Conservation (phyloP, 2,329 filamentous ascomycete genomes). For the Colletotrichum gloeosporioides region DNA sequence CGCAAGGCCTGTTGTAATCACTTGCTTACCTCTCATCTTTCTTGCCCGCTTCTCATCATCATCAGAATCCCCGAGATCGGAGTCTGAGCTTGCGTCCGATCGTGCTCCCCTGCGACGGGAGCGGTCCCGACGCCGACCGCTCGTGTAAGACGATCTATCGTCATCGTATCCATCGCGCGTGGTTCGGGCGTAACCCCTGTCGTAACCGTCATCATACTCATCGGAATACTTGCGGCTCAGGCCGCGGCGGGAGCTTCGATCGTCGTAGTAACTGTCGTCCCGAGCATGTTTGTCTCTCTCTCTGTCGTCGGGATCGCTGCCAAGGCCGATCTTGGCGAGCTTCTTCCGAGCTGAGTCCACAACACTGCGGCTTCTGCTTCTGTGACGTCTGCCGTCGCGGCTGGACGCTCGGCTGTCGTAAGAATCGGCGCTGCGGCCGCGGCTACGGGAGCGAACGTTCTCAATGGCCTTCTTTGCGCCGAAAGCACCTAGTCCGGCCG, state of each 20-base stretch:
- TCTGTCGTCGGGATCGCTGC: conserved; percentile 50
- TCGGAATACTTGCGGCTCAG: conserved; percentile 44
- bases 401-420: conserved; percentile 41
- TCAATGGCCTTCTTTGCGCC: conserved; percentile 66
- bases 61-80: conserved; percentile 63
- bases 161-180: conserved; percentile 48
- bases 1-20: conserved; percentile 61
- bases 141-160: conserved; percentile 46
- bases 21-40: conserved; percentile 68
- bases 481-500: conserved; percentile 65
- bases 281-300: conserved; percentile 38
- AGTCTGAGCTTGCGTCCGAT: conserved; percentile 56
- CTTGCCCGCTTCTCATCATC: conserved; percentile 59
- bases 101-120: conserved; percentile 40
- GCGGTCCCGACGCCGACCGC: conserved; percentile 40
- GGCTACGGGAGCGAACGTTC: conserved; percentile 58
- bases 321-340: conserved; percentile 66
- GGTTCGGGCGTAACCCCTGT: conserved; percentile 42
- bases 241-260: conserved; percentile 40
- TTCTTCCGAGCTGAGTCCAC: conserved; percentile 66
- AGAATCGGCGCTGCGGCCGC: conserved; percentile 53
- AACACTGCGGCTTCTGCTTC: conserved; percentile 68
- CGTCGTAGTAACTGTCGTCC: conserved; percentile 51
- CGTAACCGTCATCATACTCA: conserved; percentile 52
- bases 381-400: conserved; percentile 27